Evolutionary conservation across 495 filamentous ascomycete species (phyloP).

Genomic region (Talaromyces stipitatus): DNA sequence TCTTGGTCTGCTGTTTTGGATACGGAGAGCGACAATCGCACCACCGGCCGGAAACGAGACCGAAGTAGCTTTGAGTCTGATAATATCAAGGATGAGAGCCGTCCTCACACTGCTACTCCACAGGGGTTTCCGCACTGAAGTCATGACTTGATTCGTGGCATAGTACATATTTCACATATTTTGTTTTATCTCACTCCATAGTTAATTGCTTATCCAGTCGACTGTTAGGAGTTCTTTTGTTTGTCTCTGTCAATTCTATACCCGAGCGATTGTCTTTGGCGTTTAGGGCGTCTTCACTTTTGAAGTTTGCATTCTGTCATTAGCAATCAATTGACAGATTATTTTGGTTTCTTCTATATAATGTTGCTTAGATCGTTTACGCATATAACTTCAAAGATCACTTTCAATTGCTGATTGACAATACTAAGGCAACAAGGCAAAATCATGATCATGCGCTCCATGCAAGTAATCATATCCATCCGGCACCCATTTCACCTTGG

Average conservation of each 20-base stretch:
- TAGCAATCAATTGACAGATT: background rate
- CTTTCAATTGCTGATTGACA: background rate
- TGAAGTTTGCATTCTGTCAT: background rate
- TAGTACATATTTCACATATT: background rate
- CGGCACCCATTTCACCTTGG: conserved; percentile 18
- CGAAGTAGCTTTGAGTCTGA: conserved; percentile 4
- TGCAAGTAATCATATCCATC: conserved; percentile 22
- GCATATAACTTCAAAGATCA: too few relatives aligned
- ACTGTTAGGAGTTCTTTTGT: background rate
- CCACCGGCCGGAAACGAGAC: conserved; percentile 2
- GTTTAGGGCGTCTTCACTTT: background rate
- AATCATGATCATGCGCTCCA: conserved; percentile 22
- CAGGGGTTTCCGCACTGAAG: conserved; percentile 8
- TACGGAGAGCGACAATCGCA: conserved; percentile 17
- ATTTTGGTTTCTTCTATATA: background rate
- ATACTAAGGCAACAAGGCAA: conserved; percentile 8
- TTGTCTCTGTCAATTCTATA: conserved; percentile 1
- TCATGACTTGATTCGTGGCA: conserved; percentile 27
- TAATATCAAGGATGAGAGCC: background rate
- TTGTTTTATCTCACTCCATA: background rate
- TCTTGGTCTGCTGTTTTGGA: conserved; percentile 40
- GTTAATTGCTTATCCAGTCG: background rate
- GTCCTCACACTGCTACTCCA: background rate
- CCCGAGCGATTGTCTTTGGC: background rate
- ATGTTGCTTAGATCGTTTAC: too few relatives aligned